phyloP scores from a whole-genome alignment of 1,139 yeast species.

The Sugiyamaella pinicola region DNA sequence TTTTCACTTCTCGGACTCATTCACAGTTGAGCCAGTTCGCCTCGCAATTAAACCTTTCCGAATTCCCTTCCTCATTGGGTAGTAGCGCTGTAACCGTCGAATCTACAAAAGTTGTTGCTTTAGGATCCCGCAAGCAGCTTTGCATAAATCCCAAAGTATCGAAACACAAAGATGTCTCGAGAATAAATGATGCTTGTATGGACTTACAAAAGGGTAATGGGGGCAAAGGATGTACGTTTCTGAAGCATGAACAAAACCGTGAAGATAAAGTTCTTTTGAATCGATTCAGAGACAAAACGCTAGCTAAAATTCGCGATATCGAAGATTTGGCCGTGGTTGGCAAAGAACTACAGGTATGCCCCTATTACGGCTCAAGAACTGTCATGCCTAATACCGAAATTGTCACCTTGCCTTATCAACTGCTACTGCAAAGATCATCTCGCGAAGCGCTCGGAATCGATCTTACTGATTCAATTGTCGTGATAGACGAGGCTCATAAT shows the following conservation, averaged over 20 bases:
- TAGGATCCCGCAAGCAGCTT: constrained; percentile 80
- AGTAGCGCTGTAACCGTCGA: constrained; percentile 40
- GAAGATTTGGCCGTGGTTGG: constrained; percentile 77
- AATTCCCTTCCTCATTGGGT: constrained; percentile 59
- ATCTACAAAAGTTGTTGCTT: constrained; percentile 32
- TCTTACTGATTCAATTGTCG: constrained; percentile 64
- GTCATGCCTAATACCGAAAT: constrained; percentile 66
- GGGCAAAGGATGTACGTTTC: constrained; percentile 53
- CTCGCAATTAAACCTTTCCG: constrained; percentile 64
- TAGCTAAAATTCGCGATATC: constrained; percentile 72
- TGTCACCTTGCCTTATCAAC: constrained; percentile 82
- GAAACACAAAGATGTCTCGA: constrained; percentile 51
- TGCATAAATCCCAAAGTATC: constrained; percentile 72
- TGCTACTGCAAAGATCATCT: constrained; percentile 65
- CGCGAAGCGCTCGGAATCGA: constrained; percentile 62
- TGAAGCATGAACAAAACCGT: constrained; percentile 44
- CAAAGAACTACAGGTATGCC: constrained; percentile 60
- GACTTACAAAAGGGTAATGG: constrained; percentile 56
- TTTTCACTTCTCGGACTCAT: constrained; percentile 85
- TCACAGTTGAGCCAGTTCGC: constrained; percentile 86
- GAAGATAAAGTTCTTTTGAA: constrained; percentile 43
- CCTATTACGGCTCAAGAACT: constrained; percentile 74
- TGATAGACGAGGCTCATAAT: constrained; percentile 94
- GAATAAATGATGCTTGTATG: constrained; percentile 79
- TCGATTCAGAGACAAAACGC: constrained; percentile 60